Evolutionary conservation across 202 grass and related monocot species (phyloP).

Genomic region (Cymbopogon flexuosus): DNA sequence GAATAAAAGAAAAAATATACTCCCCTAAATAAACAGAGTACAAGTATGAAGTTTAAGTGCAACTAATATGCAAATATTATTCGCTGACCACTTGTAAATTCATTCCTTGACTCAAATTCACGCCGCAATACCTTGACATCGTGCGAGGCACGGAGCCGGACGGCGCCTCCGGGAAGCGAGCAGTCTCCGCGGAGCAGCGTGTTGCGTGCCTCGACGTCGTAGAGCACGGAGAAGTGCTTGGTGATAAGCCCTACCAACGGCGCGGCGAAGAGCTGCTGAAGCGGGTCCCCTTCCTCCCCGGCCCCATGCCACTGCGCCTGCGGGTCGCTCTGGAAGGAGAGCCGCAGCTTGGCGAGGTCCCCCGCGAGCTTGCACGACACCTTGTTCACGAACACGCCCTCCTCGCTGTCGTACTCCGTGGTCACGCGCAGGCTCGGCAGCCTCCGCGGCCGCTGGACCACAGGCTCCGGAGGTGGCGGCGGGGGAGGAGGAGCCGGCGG

Average conservation of each 20-base stretch:
- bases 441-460: background rate
- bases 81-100: background rate
- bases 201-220: constrained; percentile 68
- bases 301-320: constrained; percentile 13
- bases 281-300: background rate
- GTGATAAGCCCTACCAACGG: constrained; percentile 61
- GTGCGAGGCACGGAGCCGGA: constrained; percentile 62
- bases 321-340: constrained; percentile 74
- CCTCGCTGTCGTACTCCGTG: constrained; percentile 80
- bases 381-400: constrained; percentile 66
- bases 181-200: constrained; percentile 56
- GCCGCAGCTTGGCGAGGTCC: constrained; percentile 75
- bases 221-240: constrained; percentile 65
- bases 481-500: background rate
- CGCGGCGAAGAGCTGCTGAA: constrained; percentile 37
- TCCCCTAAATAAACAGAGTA: background rate
- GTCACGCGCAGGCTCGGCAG: constrained; percentile 54
- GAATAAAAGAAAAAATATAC: background rate
- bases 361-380: constrained; percentile 82
- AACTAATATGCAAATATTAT: background rate
- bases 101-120: background rate
- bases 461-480: constrained; percentile 18
- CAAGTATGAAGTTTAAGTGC: background rate
- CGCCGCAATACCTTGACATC: constrained; percentile 59
- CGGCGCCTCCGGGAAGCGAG: constrained; percentile 43